Evolutionary conservation across 2,329 filamentous ascomycete species (phyloP).

Genomic region (Ceratocystis albifundus): DNA sequence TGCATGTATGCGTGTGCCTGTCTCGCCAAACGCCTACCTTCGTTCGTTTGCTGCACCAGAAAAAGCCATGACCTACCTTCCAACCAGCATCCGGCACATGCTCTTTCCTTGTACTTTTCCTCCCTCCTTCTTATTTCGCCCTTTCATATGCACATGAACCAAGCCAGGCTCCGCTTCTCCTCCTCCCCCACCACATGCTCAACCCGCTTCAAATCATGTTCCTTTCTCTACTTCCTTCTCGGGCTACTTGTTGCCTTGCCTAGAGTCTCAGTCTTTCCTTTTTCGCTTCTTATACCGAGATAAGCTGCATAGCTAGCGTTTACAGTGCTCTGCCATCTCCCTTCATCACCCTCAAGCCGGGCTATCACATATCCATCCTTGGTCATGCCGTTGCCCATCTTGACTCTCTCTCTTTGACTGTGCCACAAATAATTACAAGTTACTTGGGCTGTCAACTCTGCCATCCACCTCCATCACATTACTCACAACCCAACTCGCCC

Average conservation of each 20-base stretch:
- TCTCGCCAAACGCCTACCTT: not conserved
- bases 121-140: not conserved
- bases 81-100: not conserved
- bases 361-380: not conserved
- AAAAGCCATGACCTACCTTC: not conserved
- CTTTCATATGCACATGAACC: too few relatives aligned
- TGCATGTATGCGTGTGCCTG: not conserved
- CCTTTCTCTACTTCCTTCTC: not conserved
- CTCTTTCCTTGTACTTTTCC: not conserved
- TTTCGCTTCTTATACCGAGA: too few relatives aligned
- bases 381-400: not conserved
- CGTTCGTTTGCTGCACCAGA: constrained; percentile 10
- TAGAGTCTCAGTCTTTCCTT: too few relatives aligned
- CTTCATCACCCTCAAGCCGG: not conserved
- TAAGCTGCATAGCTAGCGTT: not conserved
- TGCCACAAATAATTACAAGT: not conserved
- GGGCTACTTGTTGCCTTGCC: not conserved
- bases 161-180: too few relatives aligned
- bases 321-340: too few relatives aligned
- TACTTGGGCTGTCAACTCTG: not conserved
- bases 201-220: not conserved
- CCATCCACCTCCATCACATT: not conserved
- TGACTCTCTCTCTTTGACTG: not conserved
- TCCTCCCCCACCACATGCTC: too few relatives aligned
- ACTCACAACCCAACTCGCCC: not conserved